These are phyloP conservation scores for Sequoiadendron giganteum DNA, from an alignment of 75 land plant genomes.

Conservation along the genomic window DNA sequence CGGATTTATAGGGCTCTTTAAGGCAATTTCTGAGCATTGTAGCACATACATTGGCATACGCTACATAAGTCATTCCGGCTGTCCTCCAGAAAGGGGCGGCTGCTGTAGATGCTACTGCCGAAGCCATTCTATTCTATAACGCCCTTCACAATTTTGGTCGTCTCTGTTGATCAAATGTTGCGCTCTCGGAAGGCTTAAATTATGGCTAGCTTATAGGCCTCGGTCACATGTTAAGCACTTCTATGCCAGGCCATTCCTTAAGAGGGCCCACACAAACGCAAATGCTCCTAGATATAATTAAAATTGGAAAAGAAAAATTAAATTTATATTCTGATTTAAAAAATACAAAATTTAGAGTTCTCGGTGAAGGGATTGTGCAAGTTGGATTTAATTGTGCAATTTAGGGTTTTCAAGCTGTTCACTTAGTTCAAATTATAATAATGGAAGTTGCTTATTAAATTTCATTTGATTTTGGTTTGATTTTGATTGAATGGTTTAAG, in stretches of 20 bases:
- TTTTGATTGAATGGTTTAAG: too few species aligned
- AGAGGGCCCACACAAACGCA: not conserved
- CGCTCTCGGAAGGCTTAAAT: not conserved
- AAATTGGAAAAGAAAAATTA: too few species aligned
- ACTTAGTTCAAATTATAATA: too few species aligned
- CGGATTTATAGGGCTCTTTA: conserved; percentile 84
- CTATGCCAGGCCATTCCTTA: not conserved
- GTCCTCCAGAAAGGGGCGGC: conserved; percentile 86
- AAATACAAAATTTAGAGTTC: too few species aligned
- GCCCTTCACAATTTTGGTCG: not conserved
- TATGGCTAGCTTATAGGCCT: not conserved
- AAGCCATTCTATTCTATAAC: not conserved
- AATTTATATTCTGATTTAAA: too few species aligned
- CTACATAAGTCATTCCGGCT: conserved; percentile 90
- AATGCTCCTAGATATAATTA: too few species aligned
- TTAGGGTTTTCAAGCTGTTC: too few species aligned
- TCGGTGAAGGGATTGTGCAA: too few species aligned
- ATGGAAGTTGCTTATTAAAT: too few species aligned
- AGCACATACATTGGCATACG: conserved; percentile 82
- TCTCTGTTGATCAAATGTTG: not conserved
- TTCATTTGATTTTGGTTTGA: too few species aligned
- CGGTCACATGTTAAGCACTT: not conserved
- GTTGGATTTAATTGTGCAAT: too few species aligned
- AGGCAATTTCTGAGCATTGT: conserved; percentile 69
- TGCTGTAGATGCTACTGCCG: conserved; percentile 29